Evolutionary conservation across 2,329 filamentous ascomycete species (phyloP).

Genomic region (Passalora sequoiae): DNA sequence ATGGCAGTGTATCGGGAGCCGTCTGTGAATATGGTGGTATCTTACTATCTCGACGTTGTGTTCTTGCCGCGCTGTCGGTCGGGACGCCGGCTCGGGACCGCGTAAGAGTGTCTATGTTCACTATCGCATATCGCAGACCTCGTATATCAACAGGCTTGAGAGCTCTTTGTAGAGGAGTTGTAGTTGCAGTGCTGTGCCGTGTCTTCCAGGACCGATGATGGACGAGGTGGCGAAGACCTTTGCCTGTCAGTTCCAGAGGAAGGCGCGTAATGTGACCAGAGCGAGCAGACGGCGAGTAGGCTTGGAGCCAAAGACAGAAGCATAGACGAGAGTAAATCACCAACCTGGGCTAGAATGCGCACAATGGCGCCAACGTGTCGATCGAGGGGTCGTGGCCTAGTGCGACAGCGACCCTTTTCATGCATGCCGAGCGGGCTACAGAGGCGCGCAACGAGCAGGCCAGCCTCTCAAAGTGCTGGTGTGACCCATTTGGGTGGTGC

Average conservation of each 20-base stretch:
- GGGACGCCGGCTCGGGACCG: neutral
- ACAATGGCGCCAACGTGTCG: slow-evolving; percentile 9
- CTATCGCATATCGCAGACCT: neutral
- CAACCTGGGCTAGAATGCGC: slow-evolving; percentile 11
- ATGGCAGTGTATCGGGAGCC: neutral
- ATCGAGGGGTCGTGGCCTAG: neutral
- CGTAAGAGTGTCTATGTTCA: neutral
- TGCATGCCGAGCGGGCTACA: slow-evolving; percentile 10
- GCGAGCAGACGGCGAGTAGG: neutral
- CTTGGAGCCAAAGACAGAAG: slow-evolving; percentile 1
- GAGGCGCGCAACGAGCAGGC: slow-evolving; percentile 8
- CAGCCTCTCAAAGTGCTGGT: no score
- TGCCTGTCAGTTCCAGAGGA: no score
- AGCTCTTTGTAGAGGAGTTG: neutral
- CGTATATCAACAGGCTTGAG: no score
- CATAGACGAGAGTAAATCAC: slow-evolving; percentile 6
- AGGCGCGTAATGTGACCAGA: neutral
- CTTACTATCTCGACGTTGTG: neutral
- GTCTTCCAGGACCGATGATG: no score
- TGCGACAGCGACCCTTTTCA: neutral
- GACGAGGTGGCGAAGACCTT: no score
- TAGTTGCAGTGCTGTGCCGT: no score
- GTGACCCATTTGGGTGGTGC: no score
- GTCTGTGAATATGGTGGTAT: neutral
- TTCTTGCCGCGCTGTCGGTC: no score